These are phyloP conservation scores for Hibiscus mutabilis DNA, from an alignment of 345 rosid genomes.

Conservation along the genomic window DNA sequence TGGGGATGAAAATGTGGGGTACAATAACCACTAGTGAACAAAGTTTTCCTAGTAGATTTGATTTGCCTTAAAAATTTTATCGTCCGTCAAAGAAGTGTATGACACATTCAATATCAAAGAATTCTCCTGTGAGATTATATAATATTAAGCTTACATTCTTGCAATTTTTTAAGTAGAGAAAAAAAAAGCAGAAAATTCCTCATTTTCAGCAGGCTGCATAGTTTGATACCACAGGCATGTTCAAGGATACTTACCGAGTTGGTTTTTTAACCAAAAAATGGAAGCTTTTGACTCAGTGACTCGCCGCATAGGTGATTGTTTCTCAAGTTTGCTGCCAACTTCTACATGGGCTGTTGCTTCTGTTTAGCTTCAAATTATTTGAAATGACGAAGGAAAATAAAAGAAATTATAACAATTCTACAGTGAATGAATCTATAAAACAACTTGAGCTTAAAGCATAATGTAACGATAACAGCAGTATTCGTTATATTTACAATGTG, in stretches of 20 bases:
- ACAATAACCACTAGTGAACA: slow-evolving; percentile 27
- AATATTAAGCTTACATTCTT: too few species aligned
- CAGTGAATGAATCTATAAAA: too few species aligned
- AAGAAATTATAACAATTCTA: background rate
- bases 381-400: background rate
- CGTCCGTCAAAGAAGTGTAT: background rate
- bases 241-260: background rate
- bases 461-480: background rate
- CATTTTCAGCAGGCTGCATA: background rate
- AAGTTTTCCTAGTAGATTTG: background rate
- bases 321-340: too few species aligned
- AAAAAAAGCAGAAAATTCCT: background rate
- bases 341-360: background rate
- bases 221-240: background rate
- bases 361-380: background rate
- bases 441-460: too few species aligned
- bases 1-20: slow-evolving; percentile 39
- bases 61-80: background rate
- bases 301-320: background rate
- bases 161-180: too few species aligned
- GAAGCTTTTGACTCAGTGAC: background rate
- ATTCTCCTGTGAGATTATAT: background rate
- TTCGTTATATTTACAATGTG: background rate
- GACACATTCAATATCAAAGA: background rate
- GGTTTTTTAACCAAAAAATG: background rate